A percentile compares a stretch with the other conserved stretches of the same genome.
Evolutionary conservation across 129 eudicot species (phyloP).

Genomic region (Flaveria trinervia): DNA sequence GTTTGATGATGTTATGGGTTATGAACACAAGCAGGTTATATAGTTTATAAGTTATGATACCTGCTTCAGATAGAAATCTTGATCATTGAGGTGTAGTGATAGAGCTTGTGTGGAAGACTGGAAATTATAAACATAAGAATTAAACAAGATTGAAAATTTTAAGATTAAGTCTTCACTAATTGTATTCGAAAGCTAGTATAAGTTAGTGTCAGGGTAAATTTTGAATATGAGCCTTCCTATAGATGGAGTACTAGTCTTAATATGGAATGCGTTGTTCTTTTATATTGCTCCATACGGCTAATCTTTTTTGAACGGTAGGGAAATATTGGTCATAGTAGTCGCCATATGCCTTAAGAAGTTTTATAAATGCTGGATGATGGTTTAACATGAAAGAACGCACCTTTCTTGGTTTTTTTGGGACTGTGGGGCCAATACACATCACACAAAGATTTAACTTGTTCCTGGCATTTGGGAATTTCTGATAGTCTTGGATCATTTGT

Average conservation of each 20-base stretch:
- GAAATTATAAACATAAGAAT: background rate
- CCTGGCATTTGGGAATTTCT: background rate
- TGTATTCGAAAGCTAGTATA: background rate
- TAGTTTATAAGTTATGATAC: background rate
- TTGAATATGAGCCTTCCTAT: background rate
- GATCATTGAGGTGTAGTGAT: no score
- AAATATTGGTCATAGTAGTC: background rate
- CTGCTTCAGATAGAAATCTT: background rate
- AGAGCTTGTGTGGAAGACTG: constrained; percentile 1
- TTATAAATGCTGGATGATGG: background rate
- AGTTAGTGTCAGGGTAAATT: background rate
- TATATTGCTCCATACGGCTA: background rate
- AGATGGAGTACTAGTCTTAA: background rate
- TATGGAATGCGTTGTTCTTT: background rate
- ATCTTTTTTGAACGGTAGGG: background rate
- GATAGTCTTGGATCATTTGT: background rate
- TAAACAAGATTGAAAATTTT: background rate
- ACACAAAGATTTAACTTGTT: background rate
- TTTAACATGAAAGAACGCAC: background rate
- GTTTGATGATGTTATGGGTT: background rate
- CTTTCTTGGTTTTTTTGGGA: background rate
- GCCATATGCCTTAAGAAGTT: background rate
- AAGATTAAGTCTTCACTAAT: background rate
- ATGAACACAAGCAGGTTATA: background rate
- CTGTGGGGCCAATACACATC: background rate